Conservation (phyloP, 768 basidiomycete genomes). For the Pisolithus microcarpus region DNA sequence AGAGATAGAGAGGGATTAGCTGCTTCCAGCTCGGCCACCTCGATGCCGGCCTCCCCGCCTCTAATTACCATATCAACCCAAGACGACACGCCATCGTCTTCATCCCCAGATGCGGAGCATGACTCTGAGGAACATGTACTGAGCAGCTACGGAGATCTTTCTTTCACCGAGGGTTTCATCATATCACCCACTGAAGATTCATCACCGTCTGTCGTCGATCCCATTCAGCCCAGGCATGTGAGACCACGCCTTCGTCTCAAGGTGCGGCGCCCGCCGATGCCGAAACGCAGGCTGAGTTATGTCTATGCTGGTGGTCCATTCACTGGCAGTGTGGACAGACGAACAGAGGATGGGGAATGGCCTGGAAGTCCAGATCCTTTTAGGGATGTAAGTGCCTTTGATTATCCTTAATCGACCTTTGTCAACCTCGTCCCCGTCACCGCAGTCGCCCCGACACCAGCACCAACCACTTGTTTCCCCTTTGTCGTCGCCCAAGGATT, state of each 20-base stretch:
- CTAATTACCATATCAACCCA: not conserved
- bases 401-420: not conserved
- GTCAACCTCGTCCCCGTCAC: not conserved
- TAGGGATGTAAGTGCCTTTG: conserved; percentile 9
- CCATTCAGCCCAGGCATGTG: conserved; percentile 1
- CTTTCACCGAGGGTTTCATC: conserved; percentile 31
- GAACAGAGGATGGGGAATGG: conserved; percentile 7
- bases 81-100: not conserved
- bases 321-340: not conserved
- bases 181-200: conserved; percentile 17
- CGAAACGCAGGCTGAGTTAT: conserved; percentile 15
- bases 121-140: conserved; percentile 37
- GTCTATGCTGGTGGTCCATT: conserved; percentile 7
- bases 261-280: conserved; percentile 22
- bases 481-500: not conserved
- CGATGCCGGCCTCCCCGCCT: not conserved
- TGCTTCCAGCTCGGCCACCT: not conserved
- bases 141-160: conserved; percentile 40
- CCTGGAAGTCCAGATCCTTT: conserved; percentile 10
- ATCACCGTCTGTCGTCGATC: not conserved
- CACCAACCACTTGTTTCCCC: conserved; percentile 12
- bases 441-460: conserved; percentile 9
- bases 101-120: not conserved
- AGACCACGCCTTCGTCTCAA: conserved; percentile 19
- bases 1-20: not conserved